Conservation (phyloP, 192 early-diverging fungal species). For the Dimargaris xerosporica region DNA sequence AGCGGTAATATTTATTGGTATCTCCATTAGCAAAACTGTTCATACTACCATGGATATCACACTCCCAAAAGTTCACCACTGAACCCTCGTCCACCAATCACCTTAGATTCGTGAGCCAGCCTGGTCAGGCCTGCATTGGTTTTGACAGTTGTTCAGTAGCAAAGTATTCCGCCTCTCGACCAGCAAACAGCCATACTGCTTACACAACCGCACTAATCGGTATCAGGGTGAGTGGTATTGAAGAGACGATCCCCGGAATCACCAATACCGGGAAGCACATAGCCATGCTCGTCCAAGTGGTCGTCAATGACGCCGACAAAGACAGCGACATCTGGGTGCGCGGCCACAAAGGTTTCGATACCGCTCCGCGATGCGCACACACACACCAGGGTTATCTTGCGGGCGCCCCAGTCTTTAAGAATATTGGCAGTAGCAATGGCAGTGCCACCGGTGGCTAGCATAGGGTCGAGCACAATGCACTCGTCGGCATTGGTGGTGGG, state of each 20-base stretch:
- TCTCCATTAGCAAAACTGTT: too few species aligned
- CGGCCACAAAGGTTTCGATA: conserved; percentile 22
- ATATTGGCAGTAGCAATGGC: conserved; percentile 63
- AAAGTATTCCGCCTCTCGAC: too few species aligned
- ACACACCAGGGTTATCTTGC: conserved; percentile 52
- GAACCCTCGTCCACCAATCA: too few species aligned
- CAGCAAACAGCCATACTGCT: too few species aligned
- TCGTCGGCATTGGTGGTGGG: conserved; percentile 42
- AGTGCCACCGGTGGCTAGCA: conserved; percentile 69
- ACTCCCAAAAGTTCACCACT: too few species aligned
- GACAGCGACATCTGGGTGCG: conserved; percentile 40
- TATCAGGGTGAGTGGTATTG: conserved; percentile 23
- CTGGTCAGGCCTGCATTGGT: too few species aligned
- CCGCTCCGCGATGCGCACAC: conserved; percentile 38
- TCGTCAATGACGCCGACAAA: conserved; percentile 42
- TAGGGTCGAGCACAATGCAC: conserved; percentile 65
- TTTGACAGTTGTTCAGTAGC: too few species aligned
- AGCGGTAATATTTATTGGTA: too few species aligned
- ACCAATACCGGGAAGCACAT: conserved; percentile 44
- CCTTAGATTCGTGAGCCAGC: too few species aligned
- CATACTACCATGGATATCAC: too few species aligned
- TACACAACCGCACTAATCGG: background rate
- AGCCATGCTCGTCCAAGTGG: conserved; percentile 35
- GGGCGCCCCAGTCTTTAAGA: conserved; percentile 62
- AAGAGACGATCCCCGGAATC: conserved; percentile 55